Base-by-base conservation (phyloP, 441 rosid genomes). In the Populus hybrid region DNA sequence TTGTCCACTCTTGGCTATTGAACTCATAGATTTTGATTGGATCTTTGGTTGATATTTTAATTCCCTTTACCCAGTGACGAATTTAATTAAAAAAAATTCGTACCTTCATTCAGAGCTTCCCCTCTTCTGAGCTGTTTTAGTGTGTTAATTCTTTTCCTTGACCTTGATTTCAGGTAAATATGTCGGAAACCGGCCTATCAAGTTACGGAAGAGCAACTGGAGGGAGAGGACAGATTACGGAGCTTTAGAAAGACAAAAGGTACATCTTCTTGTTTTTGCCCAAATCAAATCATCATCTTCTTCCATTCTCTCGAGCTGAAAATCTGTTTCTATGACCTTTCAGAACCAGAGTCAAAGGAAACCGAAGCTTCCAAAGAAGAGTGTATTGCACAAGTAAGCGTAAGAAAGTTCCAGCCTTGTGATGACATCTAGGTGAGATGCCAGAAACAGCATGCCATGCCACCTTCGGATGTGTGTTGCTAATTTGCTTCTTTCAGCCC, bases 141-240 rank as follows among this genome's bases (percentile, higher is more conserved):
- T 11, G 69, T 38, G n/a, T 70, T 34, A 10, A 68, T 36, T 28
- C 59, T 61, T 21, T 19, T 23, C 23, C 38, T 35, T 61, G 19
- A 66, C 71, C 9, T 72, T 67, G 34, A 21, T 70, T 82, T 70
- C 88, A 95, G 99, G 98, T 69, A 95, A 93, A 82, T 95, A 95
- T 78, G 98, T 95, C 36, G 99, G 99, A 74, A 95, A 95, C 78
- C 87, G 99, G 42, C 99, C 98, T 0, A 94, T 95, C 75, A 95
- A 94, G 76, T 86, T 95, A 71, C 88, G 98, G 8, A 95, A 95
- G 88, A 95, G 99, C 88, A 95, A 90, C 81, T 95, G 99, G 98
- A 92, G 83, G 85, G 98, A 95, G 81, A 91, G 99, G 76, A 95
- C 86, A 68, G 97, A 95, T 70, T 71, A 75, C 72, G 92, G 88